Evolutionary conservation across 805 yeast species (phyloP).

Genomic region (Candida quercuum): DNA sequence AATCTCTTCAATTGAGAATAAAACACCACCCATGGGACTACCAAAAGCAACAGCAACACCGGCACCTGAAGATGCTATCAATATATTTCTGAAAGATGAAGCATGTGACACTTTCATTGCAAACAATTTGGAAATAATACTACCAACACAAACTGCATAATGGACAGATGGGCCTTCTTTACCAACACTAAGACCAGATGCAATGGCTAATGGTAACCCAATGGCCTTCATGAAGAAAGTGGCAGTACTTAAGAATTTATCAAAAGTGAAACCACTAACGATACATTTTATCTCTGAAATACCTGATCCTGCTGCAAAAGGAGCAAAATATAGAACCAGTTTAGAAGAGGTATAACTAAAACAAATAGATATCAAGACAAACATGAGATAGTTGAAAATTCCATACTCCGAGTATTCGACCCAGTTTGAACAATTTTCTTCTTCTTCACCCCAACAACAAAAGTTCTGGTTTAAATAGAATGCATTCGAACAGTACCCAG

Average conservation of each 20-base stretch:
- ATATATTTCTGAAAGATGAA: slow-evolving; percentile 21
- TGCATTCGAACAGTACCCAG: slow-evolving; percentile 70
- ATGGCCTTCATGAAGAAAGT: slow-evolving; percentile 73
- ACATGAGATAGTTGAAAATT: slow-evolving; percentile 48
- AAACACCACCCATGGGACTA: slow-evolving; percentile 92
- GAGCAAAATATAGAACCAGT: slow-evolving; percentile 68
- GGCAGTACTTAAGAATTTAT: slow-evolving; percentile 67
- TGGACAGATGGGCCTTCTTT: slow-evolving; percentile 99
- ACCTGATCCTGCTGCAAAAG: slow-evolving; percentile 95
- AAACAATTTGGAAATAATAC: slow-evolving; percentile 24
- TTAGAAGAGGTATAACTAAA: slow-evolving; percentile 65
- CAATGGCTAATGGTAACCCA: slow-evolving; percentile 85
- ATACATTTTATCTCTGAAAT: slow-evolving; percentile 95
- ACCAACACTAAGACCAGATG: slow-evolving; percentile 90
- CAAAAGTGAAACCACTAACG: slow-evolving; percentile 80
- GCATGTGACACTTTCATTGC: slow-evolving; percentile 12
- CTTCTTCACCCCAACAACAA: slow-evolving; percentile 71
- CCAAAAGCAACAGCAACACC: slow-evolving; percentile 99
- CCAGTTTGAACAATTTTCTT: slow-evolving; percentile 63
- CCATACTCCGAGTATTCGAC: slow-evolving; percentile 48
- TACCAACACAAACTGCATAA: slow-evolving; percentile 94
- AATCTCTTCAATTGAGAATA: slow-evolving; percentile 90
- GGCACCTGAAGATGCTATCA: slow-evolving; percentile 92
- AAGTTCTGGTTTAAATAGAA: slow-evolving; percentile 68
- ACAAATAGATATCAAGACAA: slow-evolving; percentile 49